Conservation (phyloP, 2,329 filamentous ascomycete species). For the Paraconiothyrium sp. region DNA sequence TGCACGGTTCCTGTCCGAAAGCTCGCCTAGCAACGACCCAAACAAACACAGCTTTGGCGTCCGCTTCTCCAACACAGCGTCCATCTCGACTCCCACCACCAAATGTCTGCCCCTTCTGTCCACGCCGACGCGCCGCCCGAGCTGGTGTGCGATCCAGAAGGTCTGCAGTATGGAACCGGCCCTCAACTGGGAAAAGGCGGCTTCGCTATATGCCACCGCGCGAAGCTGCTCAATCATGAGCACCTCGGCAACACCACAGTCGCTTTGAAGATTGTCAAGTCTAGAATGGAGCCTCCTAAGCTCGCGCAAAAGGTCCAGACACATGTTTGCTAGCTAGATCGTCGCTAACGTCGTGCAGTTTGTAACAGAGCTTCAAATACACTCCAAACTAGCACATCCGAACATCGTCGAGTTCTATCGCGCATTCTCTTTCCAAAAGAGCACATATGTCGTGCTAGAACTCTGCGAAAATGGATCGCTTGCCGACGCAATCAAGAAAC, state of each 20-base stretch:
- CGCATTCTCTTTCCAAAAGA: conserved; percentile 88
- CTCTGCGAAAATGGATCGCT: conserved; percentile 94
- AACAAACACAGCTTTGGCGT: conserved; percentile 14
- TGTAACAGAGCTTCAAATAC: conserved; percentile 89
- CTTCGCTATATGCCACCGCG: conserved; percentile 83
- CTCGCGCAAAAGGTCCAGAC: conserved; percentile 81
- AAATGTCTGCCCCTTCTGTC: conserved; percentile 56
- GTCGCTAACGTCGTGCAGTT: conserved; percentile 60
- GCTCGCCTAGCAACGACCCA: conserved; percentile 22
- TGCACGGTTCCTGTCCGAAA: conserved; percentile 3
- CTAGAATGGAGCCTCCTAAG: conserved; percentile 79
- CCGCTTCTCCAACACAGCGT: conserved; percentile 35
- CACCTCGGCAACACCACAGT: conserved; percentile 71
- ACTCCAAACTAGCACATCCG: conserved; percentile 95
- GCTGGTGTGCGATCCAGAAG: conserved; percentile 73
- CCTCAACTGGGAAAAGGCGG: conserved; percentile 81
- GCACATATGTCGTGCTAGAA: conserved; percentile 93
- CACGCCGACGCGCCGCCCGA: conserved; percentile 62
- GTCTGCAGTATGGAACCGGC: conserved; percentile 77
- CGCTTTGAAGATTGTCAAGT: conserved; percentile 85
- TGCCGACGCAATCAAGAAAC: conserved; percentile 96
- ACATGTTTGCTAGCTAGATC: background rate
- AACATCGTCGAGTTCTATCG: conserved; percentile 96
- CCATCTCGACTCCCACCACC: conserved; percentile 38
- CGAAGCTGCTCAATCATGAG: conserved; percentile 66